Evolutionary conservation across 345 rosid genomes (phyloP).

Genomic region (Hibiscus syriacus): DNA sequence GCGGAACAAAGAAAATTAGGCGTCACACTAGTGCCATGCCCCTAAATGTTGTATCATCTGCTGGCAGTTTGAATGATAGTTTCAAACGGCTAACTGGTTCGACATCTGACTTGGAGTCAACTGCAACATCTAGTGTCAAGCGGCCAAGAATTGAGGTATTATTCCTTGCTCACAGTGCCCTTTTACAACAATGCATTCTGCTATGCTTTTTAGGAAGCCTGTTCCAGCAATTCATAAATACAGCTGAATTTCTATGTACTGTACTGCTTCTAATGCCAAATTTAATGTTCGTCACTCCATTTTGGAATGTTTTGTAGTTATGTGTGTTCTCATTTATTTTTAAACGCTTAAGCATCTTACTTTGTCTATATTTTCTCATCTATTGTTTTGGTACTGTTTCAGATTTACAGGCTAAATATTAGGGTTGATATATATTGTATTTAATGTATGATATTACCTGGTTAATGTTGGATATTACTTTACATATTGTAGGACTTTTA

Average conservation of each 20-base stretch:
- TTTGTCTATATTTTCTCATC: neutral
- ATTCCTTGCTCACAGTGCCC: conserved; percentile 6
- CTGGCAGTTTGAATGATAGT: conserved; percentile 71
- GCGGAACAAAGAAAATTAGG: conserved; percentile 71
- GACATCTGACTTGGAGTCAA: conserved; percentile 76
- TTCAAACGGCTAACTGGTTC: conserved; percentile 52
- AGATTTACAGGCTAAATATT: too few species aligned
- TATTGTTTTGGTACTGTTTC: neutral
- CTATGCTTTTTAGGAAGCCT: neutral
- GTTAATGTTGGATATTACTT: too few species aligned
- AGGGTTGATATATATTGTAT: too few species aligned
- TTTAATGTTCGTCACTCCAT: neutral
- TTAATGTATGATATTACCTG: too few species aligned
- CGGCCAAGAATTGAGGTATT: conserved; percentile 74
- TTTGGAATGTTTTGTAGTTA: neutral
- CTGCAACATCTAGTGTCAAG: conserved; percentile 80
- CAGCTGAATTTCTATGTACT: neutral
- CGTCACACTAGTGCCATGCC: conserved; percentile 84
- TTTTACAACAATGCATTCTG: neutral
- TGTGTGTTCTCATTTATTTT: neutral
- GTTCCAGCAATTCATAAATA: neutral
- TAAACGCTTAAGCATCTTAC: neutral
- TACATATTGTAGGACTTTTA: too few species aligned
- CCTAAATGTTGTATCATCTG: conserved; percentile 63
- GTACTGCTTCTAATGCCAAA: neutral